A percentile compares a stretch with the other conserved stretches of the same genome.
phyloP scores from a whole-genome alignment of 1,284 basidiomycete species.

The Microbotryum lychnidis-dioicae region DNA sequence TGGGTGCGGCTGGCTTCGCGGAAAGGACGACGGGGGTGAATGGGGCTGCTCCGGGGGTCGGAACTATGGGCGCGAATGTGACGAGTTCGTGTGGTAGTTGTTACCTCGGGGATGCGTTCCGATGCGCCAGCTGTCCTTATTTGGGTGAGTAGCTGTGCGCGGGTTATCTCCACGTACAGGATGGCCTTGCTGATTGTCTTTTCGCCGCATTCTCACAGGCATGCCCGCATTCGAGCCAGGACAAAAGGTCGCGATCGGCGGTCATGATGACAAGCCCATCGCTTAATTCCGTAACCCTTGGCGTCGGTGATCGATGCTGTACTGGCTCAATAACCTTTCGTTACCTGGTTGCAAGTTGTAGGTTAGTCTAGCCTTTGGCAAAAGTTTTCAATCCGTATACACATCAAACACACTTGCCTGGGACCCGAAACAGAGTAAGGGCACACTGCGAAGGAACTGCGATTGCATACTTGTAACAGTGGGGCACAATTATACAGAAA shows the following conservation, averaged over 20 bases:
- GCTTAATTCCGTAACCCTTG: too few relatives aligned
- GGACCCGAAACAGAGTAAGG: too few relatives aligned
- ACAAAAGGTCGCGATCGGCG: constrained; percentile 17
- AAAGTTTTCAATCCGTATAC: too few relatives aligned
- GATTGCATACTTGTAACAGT: too few relatives aligned
- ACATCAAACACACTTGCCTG: too few relatives aligned
- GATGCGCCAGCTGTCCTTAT: constrained; percentile 92
- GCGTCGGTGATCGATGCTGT: too few relatives aligned
- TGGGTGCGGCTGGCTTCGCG: constrained; percentile 41
- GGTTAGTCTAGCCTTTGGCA: too few relatives aligned
- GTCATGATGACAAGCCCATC: too few relatives aligned
- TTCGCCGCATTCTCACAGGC: constrained; percentile 45
- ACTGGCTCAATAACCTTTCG: too few relatives aligned
- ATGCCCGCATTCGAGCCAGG: constrained; percentile 97
- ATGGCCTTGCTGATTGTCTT: constrained; percentile 8
- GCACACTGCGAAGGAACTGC: too few relatives aligned
- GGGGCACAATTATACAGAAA: too few relatives aligned
- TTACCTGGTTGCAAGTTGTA: too few relatives aligned
- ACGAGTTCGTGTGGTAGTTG: constrained; percentile 97
- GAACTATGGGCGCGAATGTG: constrained; percentile 46
- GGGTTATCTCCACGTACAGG: constrained; percentile 3
- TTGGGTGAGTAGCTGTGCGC: constrained; percentile 55
- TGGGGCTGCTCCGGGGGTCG: constrained; percentile 56
- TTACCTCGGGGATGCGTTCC: constrained; percentile 94
- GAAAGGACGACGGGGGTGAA: constrained; percentile 54